These are phyloP conservation scores for Sisymbrium altissimum DNA, from an alignment of 345 rosid genomes.

Conservation along the genomic window DNA sequence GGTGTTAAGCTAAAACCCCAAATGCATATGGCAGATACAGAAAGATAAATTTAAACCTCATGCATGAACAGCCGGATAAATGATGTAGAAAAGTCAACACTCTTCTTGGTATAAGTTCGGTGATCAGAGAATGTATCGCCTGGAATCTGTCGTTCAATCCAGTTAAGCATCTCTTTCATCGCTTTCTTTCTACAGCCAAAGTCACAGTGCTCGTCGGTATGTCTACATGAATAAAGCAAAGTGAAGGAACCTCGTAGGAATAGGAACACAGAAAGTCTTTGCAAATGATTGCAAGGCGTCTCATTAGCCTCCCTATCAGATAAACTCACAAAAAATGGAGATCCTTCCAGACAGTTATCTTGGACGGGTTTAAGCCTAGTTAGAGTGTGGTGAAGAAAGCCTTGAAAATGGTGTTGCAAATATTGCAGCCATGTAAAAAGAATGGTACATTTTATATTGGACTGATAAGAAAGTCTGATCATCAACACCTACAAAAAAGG, in stretches of 20 bases:
- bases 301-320: slow-evolving; percentile 35
- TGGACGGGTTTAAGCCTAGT: slow-evolving; percentile 19
- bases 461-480: slow-evolving; percentile 64
- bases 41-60: slow-evolving; percentile 52
- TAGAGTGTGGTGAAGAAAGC: slow-evolving; percentile 43
- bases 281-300: slow-evolving; percentile 46
- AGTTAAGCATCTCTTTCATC: slow-evolving; percentile 48
- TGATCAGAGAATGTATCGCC: slow-evolving; percentile 26
- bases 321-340: slow-evolving; percentile 59
- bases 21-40: background rate
- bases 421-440: slow-evolving; percentile 68
- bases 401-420: slow-evolving; percentile 58
- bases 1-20: background rate
- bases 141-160: slow-evolving; percentile 56
- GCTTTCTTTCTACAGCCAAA: slow-evolving; percentile 45
- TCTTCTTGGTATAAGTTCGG: slow-evolving; percentile 42
- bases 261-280: slow-evolving; percentile 63
- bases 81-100: slow-evolving; percentile 49
- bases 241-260: slow-evolving; percentile 65
- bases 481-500: slow-evolving; percentile 63
- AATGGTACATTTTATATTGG: slow-evolving; percentile 34
- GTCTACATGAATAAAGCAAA: slow-evolving; percentile 45
- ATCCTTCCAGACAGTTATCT: slow-evolving; percentile 61
- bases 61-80: slow-evolving; percentile 63
- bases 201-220: slow-evolving; percentile 32